Percentiles rank a stretch among this genome's conserved stretches.
phyloP scores from a whole-genome alignment of 805 yeast genomes.

The Geotrichum ghanense region DNA sequence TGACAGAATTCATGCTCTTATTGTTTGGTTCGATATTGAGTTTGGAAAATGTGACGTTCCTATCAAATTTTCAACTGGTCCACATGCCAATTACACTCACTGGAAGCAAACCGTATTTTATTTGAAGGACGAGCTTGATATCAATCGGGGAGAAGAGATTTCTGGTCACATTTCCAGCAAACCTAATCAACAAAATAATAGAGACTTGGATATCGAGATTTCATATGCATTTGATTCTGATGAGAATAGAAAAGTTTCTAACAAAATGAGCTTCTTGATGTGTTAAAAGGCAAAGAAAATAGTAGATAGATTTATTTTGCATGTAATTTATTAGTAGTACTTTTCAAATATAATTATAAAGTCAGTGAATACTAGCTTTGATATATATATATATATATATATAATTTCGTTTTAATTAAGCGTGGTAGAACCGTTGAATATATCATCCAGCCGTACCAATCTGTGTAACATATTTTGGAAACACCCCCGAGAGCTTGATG shows the following conservation, averaged over 20 bases:
- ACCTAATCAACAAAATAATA: constrained; percentile 70
- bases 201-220: constrained; percentile 81
- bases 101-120: constrained; percentile 99
- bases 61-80: constrained; percentile 83
- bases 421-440: too few species aligned
- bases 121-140: constrained; percentile 65
- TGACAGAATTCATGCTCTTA: constrained; percentile 78
- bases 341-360: too few species aligned
- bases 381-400: too few species aligned
- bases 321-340: too few species aligned
- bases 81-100: constrained; percentile 88
- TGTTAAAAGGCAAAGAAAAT: too few species aligned
- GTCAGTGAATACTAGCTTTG: too few species aligned
- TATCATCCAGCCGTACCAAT: too few species aligned
- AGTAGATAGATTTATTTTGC: too few species aligned
- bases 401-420: too few species aligned
- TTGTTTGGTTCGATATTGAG: constrained; percentile 91
- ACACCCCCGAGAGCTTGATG: too few species aligned
- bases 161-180: constrained; percentile 61
- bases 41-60: constrained; percentile 47
- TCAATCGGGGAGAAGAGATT: constrained; percentile 65
- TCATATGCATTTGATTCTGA: constrained; percentile 38
- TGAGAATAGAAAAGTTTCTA: constrained; percentile 20
- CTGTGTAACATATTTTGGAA: too few species aligned
- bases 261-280: background rate